Percentiles rank a stretch among this genome's conserved stretches.
Evolutionary conservation across 106 monocot species (phyloP).

Genomic region (Acorus calamus): DNA sequence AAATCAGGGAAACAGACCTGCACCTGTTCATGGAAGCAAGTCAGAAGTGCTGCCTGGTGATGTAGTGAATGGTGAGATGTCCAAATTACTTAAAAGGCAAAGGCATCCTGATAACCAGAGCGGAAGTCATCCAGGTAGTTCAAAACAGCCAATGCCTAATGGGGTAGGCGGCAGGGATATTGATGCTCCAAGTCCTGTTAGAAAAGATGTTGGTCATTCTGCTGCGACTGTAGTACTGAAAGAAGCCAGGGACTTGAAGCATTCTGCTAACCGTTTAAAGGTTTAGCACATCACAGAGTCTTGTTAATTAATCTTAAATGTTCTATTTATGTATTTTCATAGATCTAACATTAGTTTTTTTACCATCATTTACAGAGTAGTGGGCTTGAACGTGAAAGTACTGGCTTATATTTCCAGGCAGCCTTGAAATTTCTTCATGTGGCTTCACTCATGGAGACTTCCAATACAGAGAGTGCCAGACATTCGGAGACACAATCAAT

Average conservation of each 20-base stretch:
- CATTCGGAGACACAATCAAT: slow-evolving; percentile 45
- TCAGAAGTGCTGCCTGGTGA: slow-evolving; percentile 15
- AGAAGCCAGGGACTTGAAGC: too few relatives aligned
- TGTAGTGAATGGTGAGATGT: slow-evolving; percentile 20
- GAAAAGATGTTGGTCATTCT: too few relatives aligned
- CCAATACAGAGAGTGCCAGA: slow-evolving; percentile 37
- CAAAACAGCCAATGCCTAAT: slow-evolving; percentile 31
- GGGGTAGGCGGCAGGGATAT: background rate
- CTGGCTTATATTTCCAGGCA: slow-evolving; percentile 68
- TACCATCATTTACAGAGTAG: slow-evolving; percentile 37
- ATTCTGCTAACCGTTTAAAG: too few relatives aligned
- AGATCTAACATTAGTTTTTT: too few relatives aligned
- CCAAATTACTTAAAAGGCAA: slow-evolving; percentile 15
- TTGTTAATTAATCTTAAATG: too few relatives aligned
- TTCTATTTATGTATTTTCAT: too few relatives aligned
- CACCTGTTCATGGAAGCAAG: slow-evolving; percentile 27
- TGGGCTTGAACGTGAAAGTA: slow-evolving; percentile 63
- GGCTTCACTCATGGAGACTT: slow-evolving; percentile 63
- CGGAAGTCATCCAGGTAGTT: slow-evolving; percentile 11
- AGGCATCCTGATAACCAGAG: slow-evolving; percentile 26
- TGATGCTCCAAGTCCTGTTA: slow-evolving; percentile 18
- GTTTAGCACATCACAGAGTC: too few relatives aligned
- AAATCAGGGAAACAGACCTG: slow-evolving; percentile 6
- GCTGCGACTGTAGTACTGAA: too few relatives aligned
- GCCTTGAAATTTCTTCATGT: slow-evolving; percentile 77